These are phyloP conservation scores for Cochliopodium minus DNA, from an alignment of 208 protist species.

Conservation along the genomic window DNA sequence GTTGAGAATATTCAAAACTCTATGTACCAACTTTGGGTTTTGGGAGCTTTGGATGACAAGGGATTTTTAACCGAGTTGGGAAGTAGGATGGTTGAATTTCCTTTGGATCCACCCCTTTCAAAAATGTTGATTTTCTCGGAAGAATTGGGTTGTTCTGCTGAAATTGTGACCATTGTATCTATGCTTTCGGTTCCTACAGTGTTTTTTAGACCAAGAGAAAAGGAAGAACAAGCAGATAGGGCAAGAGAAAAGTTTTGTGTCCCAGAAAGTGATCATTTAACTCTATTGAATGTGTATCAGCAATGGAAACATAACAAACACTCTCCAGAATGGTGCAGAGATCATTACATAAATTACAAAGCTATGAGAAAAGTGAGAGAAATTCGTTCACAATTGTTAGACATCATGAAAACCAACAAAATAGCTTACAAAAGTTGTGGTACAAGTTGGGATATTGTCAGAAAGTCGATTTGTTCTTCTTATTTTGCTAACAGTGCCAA, in stretches of 20 bases:
- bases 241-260: slow-evolving; percentile 79
- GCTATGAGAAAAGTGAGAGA: slow-evolving; percentile 66
- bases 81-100: slow-evolving; percentile 86
- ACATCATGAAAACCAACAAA: slow-evolving; percentile 62
- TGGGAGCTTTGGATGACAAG: slow-evolving; percentile 84
- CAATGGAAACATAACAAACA: slow-evolving; percentile 72
- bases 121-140: slow-evolving; percentile 74
- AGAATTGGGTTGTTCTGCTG: slow-evolving; percentile 51
- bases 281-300: slow-evolving; percentile 91
- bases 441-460: slow-evolving; percentile 62
- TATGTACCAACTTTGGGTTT: slow-evolving; percentile 89
- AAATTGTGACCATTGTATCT: slow-evolving; percentile 76
- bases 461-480: slow-evolving; percentile 72
- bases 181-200: slow-evolving; percentile 73
- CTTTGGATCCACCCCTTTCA: slow-evolving; percentile 80
- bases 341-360: slow-evolving; percentile 88
- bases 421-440: slow-evolving; percentile 30
- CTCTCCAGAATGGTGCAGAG: slow-evolving; percentile 70
- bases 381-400: slow-evolving; percentile 80
- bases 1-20: slow-evolving; percentile 69
- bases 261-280: slow-evolving; percentile 94
- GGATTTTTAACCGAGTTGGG: slow-evolving; percentile 82
- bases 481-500: slow-evolving; percentile 85
- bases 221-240: slow-evolving; percentile 51
- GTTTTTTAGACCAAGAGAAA: slow-evolving; percentile 14